Evolutionary conservation across 2,329 filamentous ascomycete species (phyloP), one percentile per base, ranked within the genome.

Genomic region (Stagonosporopsis chrysanthemi): DNA sequence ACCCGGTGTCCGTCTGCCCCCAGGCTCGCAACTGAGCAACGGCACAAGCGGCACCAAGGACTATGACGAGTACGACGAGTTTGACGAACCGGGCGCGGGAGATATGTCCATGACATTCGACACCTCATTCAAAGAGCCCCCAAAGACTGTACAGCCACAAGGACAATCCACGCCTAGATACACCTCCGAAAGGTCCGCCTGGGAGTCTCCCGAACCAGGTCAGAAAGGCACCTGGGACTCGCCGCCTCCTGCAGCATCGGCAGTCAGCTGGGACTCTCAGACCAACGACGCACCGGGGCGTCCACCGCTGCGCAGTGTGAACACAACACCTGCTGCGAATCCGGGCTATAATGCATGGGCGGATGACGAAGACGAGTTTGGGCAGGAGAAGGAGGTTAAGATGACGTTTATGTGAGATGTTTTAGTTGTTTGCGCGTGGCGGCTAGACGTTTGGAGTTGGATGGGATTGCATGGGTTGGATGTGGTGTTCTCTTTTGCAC

Each of bases 281-380:
- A 19, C 54, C 9, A 57, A 67, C 23, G 65, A 68, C 33, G 51
- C 59, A n/a, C 47, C 65, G 5, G 70, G 72, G 36, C 65, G 72
- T 3, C 75, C 74, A 2, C 67, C 67, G 3, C 51, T 77, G 23
- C 65, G 62, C 15, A 65, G 72, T 1, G 60, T 66, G 0, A 64
- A 62, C 23, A 78, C 77, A 1, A 71, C 72, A 33, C 63, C 65
- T 8, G 36, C 51, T 3, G 52, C 40, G 15, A 55, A 63, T n/a
- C 62, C 68, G 6, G 74, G 75, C 19, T 74, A 77, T 29, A 82
- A 82, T 65, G 80, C 79, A 6, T 82, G 80, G 80, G 77, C 73
- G 3, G 78, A 80, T 43, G 79, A 80, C n/a, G 79, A 80, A 1
- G 76, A 78, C 29, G 77, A 79, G 3, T 81, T 79, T 68, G 79